Base-by-base conservation (phyloP, 495 filamentous ascomycete species). In the Aspergillus leporis region DNA sequence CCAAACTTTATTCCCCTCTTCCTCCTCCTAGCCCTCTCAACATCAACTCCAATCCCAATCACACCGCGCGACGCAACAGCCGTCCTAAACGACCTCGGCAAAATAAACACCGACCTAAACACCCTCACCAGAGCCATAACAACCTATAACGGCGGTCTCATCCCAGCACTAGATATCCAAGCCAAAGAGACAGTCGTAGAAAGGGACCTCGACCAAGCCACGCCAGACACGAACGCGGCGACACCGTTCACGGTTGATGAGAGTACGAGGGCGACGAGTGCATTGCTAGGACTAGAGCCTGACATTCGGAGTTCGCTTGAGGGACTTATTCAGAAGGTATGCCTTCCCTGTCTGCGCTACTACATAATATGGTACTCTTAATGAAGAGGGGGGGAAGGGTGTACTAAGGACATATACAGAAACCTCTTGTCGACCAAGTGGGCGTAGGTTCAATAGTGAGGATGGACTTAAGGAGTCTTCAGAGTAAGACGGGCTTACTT, bases 91-190 rank as follows among this genome's bases (percentile, higher is more conserved):
- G 51, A 53, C 41, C 41, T 47, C 22, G 3, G 22, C 14, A 55
- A 47, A 19, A 14, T 55, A 1, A 7, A 21, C 40, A 55, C 53
- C n/a, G 41, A 32, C 23, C 53, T 55, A 5, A 3, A 28, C n/a
- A 36, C 38, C 7, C 53, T 55, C 41, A 18, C 41, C 53, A 13
- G 18, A 19, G 21, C 23, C 4, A 28, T 55, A 18, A 16, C 25
- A 12, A 3, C 7, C 38, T 55, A 30, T 22, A 55, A 0, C 16
- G 53, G 53, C 25, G 53, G 30, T 0, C 25, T 46, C 13, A 34
- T 8, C 23, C 13, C 53, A 14, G 53, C 53, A 0, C 38, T 55
- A n/a, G 16, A 30, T 10, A 45, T 55, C 19, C 53, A 55, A 16
- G 0, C 10, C 13, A 55, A 55, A 36, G 53, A 55, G 21, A 18